These are phyloP conservation scores for Camelina hispida DNA, from an alignment of 345 rosid genomes.

Conservation along the genomic window DNA sequence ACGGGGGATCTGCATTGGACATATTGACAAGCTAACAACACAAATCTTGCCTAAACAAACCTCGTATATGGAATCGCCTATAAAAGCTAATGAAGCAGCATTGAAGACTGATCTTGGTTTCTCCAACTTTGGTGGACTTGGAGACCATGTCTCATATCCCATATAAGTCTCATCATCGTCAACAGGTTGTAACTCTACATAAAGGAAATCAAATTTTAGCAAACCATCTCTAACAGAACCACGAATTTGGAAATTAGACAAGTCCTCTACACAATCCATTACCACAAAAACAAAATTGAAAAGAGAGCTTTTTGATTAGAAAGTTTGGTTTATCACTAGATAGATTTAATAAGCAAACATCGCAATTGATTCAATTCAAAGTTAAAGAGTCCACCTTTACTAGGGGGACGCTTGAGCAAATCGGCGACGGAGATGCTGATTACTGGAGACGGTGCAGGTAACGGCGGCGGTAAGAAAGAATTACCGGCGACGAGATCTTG, in stretches of 20 bases:
- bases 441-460: conserved; percentile 45
- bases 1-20: neutral
- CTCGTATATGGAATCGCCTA: conserved; percentile 86
- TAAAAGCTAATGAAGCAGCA: conserved; percentile 46
- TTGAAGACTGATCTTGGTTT: conserved; percentile 45
- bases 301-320: neutral
- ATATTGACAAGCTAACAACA: conserved; percentile 4
- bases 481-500: neutral
- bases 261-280: no score
- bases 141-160: conserved; percentile 48
- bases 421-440: conserved; percentile 56
- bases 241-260: neutral
- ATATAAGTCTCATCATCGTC: conserved; percentile 36
- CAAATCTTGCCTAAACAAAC: conserved; percentile 28
- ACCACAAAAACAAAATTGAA: no score
- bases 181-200: conserved; percentile 32
- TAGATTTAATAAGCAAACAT: neutral
- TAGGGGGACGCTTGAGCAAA: conserved; percentile 63
- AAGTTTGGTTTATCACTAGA: neutral
- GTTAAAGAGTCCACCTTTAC: conserved; percentile 50
- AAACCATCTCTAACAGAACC: neutral
- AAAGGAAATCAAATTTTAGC: neutral
- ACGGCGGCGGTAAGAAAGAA: conserved; percentile 36
- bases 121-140: conserved; percentile 44
- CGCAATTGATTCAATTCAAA: neutral